Percentiles rank a stretch among this genome's conserved stretches.
These are phyloP conservation scores for Trichosporon faecale DNA, from an alignment of 1,284 basidiomycete genomes.

Conservation along the genomic window DNA sequence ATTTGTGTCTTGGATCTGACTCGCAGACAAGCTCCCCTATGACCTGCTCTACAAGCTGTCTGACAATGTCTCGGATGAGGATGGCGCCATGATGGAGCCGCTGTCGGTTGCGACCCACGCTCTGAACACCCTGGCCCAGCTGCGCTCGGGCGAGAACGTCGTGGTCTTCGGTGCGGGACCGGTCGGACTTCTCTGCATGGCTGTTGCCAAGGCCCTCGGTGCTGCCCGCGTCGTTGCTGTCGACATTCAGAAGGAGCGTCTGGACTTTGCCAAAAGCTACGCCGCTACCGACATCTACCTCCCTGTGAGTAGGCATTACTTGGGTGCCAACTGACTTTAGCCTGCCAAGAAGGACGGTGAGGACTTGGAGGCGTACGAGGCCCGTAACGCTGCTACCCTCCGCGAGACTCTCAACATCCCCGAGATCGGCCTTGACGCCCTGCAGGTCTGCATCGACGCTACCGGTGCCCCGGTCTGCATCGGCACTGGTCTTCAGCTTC, in stretches of 20 bases:
- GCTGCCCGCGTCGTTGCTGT: constrained; percentile 75
- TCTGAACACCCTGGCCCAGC: constrained; percentile 69
- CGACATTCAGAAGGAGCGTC: constrained; percentile 73
- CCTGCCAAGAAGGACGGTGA: constrained; percentile 63
- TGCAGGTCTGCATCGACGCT: constrained; percentile 62
- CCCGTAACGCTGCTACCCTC: constrained; percentile 53
- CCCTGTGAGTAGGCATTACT: constrained; percentile 53
- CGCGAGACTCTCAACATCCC: constrained; percentile 53
- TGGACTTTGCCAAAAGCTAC: constrained; percentile 82
- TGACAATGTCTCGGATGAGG: constrained; percentile 52
- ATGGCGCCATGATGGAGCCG: constrained; percentile 75
- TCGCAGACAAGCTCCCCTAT: constrained; percentile 39
- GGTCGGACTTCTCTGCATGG: constrained; percentile 87
- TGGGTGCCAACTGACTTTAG: constrained; percentile 17
- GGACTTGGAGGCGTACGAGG: constrained; percentile 64
- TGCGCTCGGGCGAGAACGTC: constrained; percentile 70
- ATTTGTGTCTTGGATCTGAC: not conserved
- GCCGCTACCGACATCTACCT: constrained; percentile 80
- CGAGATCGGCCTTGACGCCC: constrained; percentile 52
- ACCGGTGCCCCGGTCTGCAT: constrained; percentile 64
- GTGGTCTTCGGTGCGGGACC: constrained; percentile 84
- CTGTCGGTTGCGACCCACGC: constrained; percentile 88
- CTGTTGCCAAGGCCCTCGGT: constrained; percentile 83
- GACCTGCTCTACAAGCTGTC: constrained; percentile 49
- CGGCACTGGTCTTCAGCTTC: constrained; percentile 57